Evolutionary conservation across 1,284 basidiomycete species (phyloP), one percentile per base, ranked within the genome.

Genomic region (Ceratobasidium sp.): DNA sequence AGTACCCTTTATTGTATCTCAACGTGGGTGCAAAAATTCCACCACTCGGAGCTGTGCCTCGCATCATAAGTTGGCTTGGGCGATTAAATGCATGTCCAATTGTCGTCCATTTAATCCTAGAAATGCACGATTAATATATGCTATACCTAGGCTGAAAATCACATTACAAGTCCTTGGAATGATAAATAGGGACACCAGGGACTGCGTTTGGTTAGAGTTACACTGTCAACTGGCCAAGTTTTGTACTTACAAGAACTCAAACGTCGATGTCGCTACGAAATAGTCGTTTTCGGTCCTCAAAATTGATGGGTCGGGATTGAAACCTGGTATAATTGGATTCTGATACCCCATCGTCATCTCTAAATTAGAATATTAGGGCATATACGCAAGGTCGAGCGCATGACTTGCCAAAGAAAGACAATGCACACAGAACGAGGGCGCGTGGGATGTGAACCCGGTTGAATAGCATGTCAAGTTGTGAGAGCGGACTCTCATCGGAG

Each of bases 131-230:
- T 22, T 20, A 5, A 3, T 1, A 10, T 22, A 12, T 31, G 25
- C 15, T 3, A 6, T 17, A 10, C 29, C 17, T 7, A 8, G 15
- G 22, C 31, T 17, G 2, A n/a, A 17, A 22, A 7, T n/a, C 40
- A 5, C 27, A 54, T 12, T 50, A 69, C 65, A 72, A 47, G 53
- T 72, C 71, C 17, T 50, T 70, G 27, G 70, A 71, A 32, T 72
- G 71, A 34, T 72, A 72, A n/a, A 72, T 69, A 25, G 71, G 71
- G 10, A 69, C 56, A 4, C 71, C 71, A 15, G 71, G 71, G 58
- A n/a, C 68, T 69, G 49, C 15, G 17, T 2, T 12, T 25, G 35
- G 22, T 20, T 12, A 47, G 8, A 10, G 10, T 20, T 12, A 47
- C 20, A 12, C 45, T 12, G 22, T 47, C 20, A 15, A 10, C 20